Conservation (phyloP, 345 rosid species). For the Linum lewisii region DNA sequence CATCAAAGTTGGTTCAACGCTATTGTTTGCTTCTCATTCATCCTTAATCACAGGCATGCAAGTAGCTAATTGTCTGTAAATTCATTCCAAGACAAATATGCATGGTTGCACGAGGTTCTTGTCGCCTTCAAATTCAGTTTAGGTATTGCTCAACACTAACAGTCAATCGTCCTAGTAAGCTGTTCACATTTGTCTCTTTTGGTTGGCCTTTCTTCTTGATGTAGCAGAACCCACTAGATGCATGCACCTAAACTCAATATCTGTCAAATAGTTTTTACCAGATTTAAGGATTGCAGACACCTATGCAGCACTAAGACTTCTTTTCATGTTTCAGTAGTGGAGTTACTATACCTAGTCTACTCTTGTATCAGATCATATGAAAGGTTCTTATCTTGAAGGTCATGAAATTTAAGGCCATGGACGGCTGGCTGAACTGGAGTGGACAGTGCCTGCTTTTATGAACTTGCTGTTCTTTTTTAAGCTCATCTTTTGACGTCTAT, state of each 20-base stretch:
- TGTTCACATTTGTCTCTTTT: neutral
- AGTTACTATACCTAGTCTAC: slow-evolving; percentile 4
- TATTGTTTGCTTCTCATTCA: too few species aligned
- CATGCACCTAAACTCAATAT: neutral
- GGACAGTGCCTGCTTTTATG: slow-evolving; percentile 12
- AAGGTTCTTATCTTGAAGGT: slow-evolving; percentile 18
- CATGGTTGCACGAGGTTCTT: neutral
- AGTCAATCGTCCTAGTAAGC: neutral
- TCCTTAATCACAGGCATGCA: too few species aligned
- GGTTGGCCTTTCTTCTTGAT: neutral
- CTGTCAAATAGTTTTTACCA: neutral
- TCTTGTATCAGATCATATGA: slow-evolving; percentile 25
- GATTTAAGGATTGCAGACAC: neutral
- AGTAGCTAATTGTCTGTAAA: neutral
- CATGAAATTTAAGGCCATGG: slow-evolving; percentile 17
- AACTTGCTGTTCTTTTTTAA: neutral
- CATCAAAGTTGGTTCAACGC: neutral
- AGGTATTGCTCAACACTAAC: neutral
- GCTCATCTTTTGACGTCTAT: too few species aligned
- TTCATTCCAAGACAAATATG: neutral
- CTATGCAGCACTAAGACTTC: neutral
- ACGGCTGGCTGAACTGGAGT: slow-evolving; percentile 9
- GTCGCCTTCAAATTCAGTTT: neutral
- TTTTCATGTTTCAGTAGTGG: neutral
- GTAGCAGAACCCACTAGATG: neutral